Evolutionary conservation across 2,329 filamentous ascomycete genomes (phyloP), one percentile per base, ranked within the genome.

Genomic region (Talaromyces pinophilus): DNA sequence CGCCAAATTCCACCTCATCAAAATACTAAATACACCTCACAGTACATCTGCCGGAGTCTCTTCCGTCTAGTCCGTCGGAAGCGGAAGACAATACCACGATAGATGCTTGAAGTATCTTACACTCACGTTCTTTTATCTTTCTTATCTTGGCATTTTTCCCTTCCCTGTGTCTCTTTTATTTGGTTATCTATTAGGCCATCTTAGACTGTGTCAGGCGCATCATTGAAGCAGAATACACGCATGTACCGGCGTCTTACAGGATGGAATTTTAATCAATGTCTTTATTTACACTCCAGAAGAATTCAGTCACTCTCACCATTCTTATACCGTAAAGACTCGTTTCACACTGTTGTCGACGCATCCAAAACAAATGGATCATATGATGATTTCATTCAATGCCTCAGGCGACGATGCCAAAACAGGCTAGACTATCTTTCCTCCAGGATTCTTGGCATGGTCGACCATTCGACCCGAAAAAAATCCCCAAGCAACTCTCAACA

Each of bases 11-110:
- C 15, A 25, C 38, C 19, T 25, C 33, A 13, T 57, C 19, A 48
- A 3, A 42, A n/a, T 46, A n/a, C 46, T 65, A 25, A 59, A 17
- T 25, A 13, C 46, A n/a, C 40, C 52, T 68, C 71, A 64, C 71
- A 66, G 22, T 64, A 15, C 62, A 60, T 52, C 10, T 67, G 25
- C 66, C 66, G 33, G 57, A 57, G 11, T 64, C 59, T 4, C 62
- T 62, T 2, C 35, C 66, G 25, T n/a, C 57, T 30, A 65, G 42
- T 57, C 62, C 38, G 10, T 42, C 62, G 11, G 65, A 62, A 33
- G 22, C n/a, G 19, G 50, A 55, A 42, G 44, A 46, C 30, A 28
- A 48, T n/a, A 60, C 48, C 22, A 30, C 35, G n/a, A 42, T 65
- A 52, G 30, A 25, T 38, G 33, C 42, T 19, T 62, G 46, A 62